Percentiles rank a stretch among this genome's conserved stretches.
Evolutionary conservation across 768 basidiomycete genomes (phyloP).

Genomic region (Tephrocybe sp.): DNA sequence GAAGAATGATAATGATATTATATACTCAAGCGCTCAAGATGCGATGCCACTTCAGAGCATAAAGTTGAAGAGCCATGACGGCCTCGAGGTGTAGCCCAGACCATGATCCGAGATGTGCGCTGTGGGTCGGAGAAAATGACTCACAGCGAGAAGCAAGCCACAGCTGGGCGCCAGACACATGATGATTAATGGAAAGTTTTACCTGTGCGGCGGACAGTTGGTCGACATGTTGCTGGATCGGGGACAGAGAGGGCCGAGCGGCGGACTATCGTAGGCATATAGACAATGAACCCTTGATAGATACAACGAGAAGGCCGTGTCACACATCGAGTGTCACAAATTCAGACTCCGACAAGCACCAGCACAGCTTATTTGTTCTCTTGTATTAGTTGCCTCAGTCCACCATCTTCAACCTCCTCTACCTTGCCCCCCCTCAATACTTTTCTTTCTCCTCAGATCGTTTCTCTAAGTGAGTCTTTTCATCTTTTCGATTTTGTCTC

Average conservation of each 20-base stretch:
- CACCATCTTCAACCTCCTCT: slow-evolving; percentile 26
- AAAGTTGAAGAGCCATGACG: no score
- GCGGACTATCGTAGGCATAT: no score
- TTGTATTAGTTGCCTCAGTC: slow-evolving; percentile 29
- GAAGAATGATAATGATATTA: no score
- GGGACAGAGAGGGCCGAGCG: no score
- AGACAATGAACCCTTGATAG: no score
- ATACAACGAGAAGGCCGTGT: neutral
- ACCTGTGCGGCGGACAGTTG: neutral
- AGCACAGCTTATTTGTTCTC: slow-evolving; percentile 45
- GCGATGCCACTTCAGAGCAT: no score
- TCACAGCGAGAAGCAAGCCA: slow-evolving; percentile 2
- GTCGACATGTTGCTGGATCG: no score
- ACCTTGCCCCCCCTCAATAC: slow-evolving; percentile 13
- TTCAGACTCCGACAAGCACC: slow-evolving; percentile 57
- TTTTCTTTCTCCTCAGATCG: slow-evolving; percentile 4
- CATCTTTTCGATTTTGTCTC: slow-evolving; percentile 10
- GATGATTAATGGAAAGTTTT: neutral
- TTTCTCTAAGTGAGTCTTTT: slow-evolving; percentile 24
- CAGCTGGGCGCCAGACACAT: no score
- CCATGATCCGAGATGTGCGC: slow-evolving; percentile 15
- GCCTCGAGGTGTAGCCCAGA: no score
- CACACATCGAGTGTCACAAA: slow-evolving; percentile 24
- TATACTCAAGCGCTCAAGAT: no score
- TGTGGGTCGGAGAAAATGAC: neutral